Evolutionary conservation across 208 protist genomes (phyloP).

Genomic region (Acanthamoeba castellanii): DNA sequence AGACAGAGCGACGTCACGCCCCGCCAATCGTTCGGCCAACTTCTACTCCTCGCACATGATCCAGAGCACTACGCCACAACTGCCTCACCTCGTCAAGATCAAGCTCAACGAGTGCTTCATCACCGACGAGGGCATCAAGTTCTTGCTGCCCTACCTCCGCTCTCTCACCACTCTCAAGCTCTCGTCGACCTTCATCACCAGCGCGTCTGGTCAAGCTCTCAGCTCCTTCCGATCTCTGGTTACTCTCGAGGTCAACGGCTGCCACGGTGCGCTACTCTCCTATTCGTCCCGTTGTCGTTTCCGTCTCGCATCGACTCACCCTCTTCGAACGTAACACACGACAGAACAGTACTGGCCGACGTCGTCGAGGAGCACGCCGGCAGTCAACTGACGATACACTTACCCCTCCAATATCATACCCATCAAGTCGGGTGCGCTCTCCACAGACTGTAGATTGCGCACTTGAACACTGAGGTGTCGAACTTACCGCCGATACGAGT

Average conservation of each 20-base stretch:
- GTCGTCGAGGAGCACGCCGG: too few species aligned
- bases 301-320: too few species aligned
- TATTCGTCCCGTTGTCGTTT: not conserved
- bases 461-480: too few species aligned
- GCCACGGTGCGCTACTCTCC: not conserved
- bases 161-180: not conserved
- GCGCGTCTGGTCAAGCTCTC: not conserved
- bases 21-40: not conserved
- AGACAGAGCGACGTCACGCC: not conserved
- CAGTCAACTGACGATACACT: too few species aligned
- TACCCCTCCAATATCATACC: too few species aligned
- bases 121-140: slow-evolving; percentile 29
- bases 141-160: not conserved
- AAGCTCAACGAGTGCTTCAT: slow-evolving; percentile 28
- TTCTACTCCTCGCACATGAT: not conserved
- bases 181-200: slow-evolving; percentile 11
- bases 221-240: not conserved
- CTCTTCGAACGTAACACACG: too few species aligned
- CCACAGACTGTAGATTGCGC: too few species aligned
- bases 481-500: too few species aligned
- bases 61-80: not conserved
- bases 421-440: too few species aligned
- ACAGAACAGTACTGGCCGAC: too few species aligned
- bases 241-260: not conserved
- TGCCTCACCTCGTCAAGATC: not conserved